Base-by-base conservation (phyloP, 768 basidiomycete species). In the Lactarius akahatsu region DNA sequence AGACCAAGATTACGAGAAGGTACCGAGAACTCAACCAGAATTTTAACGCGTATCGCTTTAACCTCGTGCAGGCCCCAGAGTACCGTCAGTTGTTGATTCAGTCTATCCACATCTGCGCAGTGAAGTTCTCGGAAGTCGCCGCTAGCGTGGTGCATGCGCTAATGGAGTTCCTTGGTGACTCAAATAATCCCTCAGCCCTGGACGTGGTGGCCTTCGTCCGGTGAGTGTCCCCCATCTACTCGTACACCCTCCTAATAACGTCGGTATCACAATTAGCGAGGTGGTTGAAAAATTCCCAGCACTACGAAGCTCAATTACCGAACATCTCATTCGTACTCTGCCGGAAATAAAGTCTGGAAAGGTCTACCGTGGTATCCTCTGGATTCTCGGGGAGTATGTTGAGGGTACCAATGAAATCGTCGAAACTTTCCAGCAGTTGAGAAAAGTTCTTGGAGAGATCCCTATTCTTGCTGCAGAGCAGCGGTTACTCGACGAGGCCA, bases 301-400 rank as follows among this genome's bases (percentile, higher is more conserved):
- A 61, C 85, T 98, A 10, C 90, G 96, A 9, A 73, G 81, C 2
- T 84, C 90, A 9, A 94, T 98, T 71, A 89, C 89, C 65, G 88
- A 92, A 73, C 95, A 94, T 73, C 86, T 98, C 61, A 86, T 90
- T 57, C 78, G 84, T 36, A 91, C 92, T 0, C 86, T 98, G 57
- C 72, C 83, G 63, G 92, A 93, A 68, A 93, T 98, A 79, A 95
- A 95, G 77, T 95, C 92, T 1, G 95, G 95, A 63, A 98, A 98
- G 77, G 96, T 98, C 28, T 98, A 92, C 82, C 88, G 95, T 5
- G 97, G 96, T 8, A 85, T 98, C 20, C 83, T 98, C 57, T 98
- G 97, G 96, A 97, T 98, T 70, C 82, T 98, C n/a, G 96, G 97
- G 69, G 96, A 98, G 78, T 99, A 98, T 72, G 88, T 92, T 45